Evolutionary conservation across 2,329 filamentous ascomycete genomes (phyloP).

Genomic region (Penicillium sp.): DNA sequence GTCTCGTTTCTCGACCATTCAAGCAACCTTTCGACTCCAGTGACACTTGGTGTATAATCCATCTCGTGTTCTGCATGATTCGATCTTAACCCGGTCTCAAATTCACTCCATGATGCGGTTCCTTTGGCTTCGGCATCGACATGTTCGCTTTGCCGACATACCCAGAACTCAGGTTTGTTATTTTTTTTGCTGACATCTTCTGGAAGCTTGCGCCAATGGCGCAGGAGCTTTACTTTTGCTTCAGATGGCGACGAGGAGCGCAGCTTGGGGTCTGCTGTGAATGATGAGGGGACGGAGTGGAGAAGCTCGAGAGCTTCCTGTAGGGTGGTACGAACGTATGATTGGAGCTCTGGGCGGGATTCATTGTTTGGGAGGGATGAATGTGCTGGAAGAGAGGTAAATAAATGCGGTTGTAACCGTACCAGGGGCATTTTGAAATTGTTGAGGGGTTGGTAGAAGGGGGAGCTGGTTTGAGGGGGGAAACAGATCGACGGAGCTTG

Average conservation of each 20-base stretch:
- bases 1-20: constrained; percentile 26
- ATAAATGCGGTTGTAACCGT: constrained; percentile 27
- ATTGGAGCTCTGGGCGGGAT: constrained; percentile 17
- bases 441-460: not conserved
- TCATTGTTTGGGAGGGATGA: constrained; percentile 21
- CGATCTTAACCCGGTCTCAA: constrained; percentile 36
- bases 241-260: constrained; percentile 30
- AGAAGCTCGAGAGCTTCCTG: constrained; percentile 31
- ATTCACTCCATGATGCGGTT: constrained; percentile 41
- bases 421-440: constrained; percentile 23
- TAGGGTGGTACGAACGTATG: constrained; percentile 26
- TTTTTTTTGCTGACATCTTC: not conserved
- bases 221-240: constrained; percentile 31
- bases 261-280: constrained; percentile 27
- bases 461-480: not conserved
- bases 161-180: constrained; percentile 37
- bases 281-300: constrained; percentile 27
- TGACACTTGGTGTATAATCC: constrained; percentile 43
- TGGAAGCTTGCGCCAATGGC: constrained; percentile 13
- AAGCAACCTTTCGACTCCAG: constrained; percentile 28
- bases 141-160: constrained; percentile 43
- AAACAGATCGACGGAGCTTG: constrained; percentile 15
- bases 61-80: constrained; percentile 43
- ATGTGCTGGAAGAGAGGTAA: constrained; percentile 32
- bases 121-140: constrained; percentile 27